Percentiles rank a stretch among this genome's conserved stretches.
phyloP scores from a whole-genome alignment of 75 land plant genomes.

The Pinus albicaulis region DNA sequence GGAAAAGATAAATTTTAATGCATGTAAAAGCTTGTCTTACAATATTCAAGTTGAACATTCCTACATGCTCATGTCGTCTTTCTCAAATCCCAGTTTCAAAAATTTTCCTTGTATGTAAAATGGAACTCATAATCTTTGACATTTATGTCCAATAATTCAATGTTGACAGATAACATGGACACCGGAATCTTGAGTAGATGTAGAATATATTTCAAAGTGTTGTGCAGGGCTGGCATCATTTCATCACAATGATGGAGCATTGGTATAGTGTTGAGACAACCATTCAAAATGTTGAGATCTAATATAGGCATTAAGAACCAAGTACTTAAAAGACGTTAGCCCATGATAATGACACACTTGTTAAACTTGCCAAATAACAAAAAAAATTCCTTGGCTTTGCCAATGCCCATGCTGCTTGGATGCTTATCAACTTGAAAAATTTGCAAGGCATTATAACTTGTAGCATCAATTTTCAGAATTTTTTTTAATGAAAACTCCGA shows the following conservation, averaged over 20 bases:
- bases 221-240: constrained; percentile 54
- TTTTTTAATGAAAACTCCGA: constrained; percentile 79
- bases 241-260: constrained; percentile 73
- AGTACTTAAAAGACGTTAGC: constrained; percentile 24
- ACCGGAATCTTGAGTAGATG: constrained; percentile 75
- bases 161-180: constrained; percentile 64
- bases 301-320: constrained; percentile 96
- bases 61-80: constrained; percentile 43
- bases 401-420: constrained; percentile 98
- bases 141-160: constrained; percentile 73
- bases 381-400: constrained; percentile 96
- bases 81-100: constrained; percentile 83
- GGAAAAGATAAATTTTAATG: constrained; percentile 61
- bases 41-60: constrained; percentile 39
- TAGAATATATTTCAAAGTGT: constrained; percentile 73
- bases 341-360: neutral
- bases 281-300: constrained; percentile 69
- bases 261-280: constrained; percentile 82
- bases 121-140: constrained; percentile 70
- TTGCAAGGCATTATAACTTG: constrained; percentile 81
- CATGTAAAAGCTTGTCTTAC: constrained; percentile 53
- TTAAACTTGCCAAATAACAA: neutral
- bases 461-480: constrained; percentile 79
- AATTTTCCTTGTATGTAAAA: constrained; percentile 67
- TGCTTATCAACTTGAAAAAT: constrained; percentile 96